Base-by-base conservation (phyloP, 2,329 filamentous ascomycete genomes). In the Fusarium sp. region DNA sequence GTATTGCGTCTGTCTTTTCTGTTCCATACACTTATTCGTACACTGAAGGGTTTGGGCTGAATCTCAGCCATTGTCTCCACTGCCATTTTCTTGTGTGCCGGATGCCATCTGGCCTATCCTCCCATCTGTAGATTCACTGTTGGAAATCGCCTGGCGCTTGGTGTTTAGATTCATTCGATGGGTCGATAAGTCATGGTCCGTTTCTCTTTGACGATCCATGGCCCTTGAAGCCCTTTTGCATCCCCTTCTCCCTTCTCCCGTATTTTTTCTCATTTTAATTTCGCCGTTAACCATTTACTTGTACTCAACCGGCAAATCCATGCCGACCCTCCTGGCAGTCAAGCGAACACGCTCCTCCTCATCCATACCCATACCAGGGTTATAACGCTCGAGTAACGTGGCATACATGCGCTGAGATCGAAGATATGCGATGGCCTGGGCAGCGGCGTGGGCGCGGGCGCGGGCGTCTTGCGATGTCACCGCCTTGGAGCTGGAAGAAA, bases 331-430 rank as follows among this genome's bases (percentile, higher is more conserved):
- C 82, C 94, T 86, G 14, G 96, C 96, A 60, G 93, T 93, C 84
- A 98, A 84, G 64, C 94, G 85, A 45, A 98, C 91, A 68, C 93
- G 87, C 84, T 98, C 95, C 82, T 97, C 91, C 80, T 91, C 92
- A 73, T 92, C 90, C 92, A 97, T 93, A 74, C 90, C 89, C 90
- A 97, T 94, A 23, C 95, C 94, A 0, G 94, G 94, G 81, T 98
- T 98, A 83, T 99, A 98, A 76, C 95, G 88, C 83, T 98, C 95
- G 41, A 98, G 81, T 46, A 98, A 84, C 21, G 90, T 91, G 31
- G 90, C 88, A 81, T 98, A 98, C 79, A 89, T 89, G 58, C 95
- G 87, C 85, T 99, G 96, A n/a, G 95, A 92, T 76, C 90, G 89
- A 25, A 96, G 87, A 80, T 97, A 98, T 63, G 90, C 88, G 31